phyloP scores from a whole-genome alignment of 805 yeast genomes.

The Yarrowia porcina region DNA sequence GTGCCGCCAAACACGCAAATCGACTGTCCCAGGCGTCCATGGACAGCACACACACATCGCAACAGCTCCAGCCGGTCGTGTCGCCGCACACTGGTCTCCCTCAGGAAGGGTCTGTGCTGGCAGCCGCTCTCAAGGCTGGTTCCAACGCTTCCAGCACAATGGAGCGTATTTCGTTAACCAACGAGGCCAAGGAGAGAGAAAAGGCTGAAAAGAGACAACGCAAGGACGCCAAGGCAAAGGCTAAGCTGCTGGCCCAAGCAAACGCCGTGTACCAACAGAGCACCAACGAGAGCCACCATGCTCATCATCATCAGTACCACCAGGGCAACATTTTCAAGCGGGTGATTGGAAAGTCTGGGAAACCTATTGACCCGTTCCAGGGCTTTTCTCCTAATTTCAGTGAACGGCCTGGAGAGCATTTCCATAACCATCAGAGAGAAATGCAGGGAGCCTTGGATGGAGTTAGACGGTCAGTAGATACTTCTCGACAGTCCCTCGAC shows the following conservation, averaged over 20 bases:
- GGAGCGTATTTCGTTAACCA: slow-evolving; percentile 18
- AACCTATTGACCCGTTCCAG: slow-evolving; percentile 24
- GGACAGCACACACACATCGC: background rate
- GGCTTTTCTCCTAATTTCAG: slow-evolving; percentile 24
- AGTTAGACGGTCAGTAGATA: background rate
- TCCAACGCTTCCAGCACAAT: slow-evolving; percentile 18
- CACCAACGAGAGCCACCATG: background rate
- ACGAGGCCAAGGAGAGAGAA: slow-evolving; percentile 14
- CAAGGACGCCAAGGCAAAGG: slow-evolving; percentile 16
- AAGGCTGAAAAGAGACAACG: slow-evolving; percentile 8
- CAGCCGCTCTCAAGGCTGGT: slow-evolving; percentile 22
- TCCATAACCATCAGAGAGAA: slow-evolving; percentile 11
- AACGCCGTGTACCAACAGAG: slow-evolving; percentile 7
- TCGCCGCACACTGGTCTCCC: slow-evolving; percentile 21
- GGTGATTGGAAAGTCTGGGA: slow-evolving; percentile 8
- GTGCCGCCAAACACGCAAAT: slow-evolving; percentile 22
- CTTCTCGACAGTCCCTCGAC: background rate
- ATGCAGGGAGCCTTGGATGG: background rate
- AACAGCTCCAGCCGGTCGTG: slow-evolving; percentile 6
- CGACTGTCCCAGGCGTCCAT: slow-evolving; percentile 18
- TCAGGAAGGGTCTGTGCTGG: slow-evolving; percentile 20
- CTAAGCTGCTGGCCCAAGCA: slow-evolving; percentile 16
- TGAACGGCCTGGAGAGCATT: slow-evolving; percentile 2
- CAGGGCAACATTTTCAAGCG: slow-evolving; percentile 18
- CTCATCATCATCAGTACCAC: slow-evolving; percentile 4